Base-by-base conservation (phyloP, 192 early-diverging fungal genomes). In the Mortierella alpina region DNA sequence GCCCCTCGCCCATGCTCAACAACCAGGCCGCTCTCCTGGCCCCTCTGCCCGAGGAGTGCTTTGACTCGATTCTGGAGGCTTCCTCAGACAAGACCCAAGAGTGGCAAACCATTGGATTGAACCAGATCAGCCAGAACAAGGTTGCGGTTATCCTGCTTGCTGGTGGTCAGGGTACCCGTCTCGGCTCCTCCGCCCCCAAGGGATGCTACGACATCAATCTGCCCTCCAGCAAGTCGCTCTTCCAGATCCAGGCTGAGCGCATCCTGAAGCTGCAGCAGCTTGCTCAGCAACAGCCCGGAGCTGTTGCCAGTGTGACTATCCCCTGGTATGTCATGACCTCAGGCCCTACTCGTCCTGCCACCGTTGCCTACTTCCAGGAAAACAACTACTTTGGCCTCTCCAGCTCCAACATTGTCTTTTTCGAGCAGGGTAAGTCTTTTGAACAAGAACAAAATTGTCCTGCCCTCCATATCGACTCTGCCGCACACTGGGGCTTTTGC, bases 251-350 rank as follows among this genome's bases (percentile, higher is more conserved):
- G 86, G 97, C 93, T 15, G 93, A 97, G 86, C 93, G 97, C 58
- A 97, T 99, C 84, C 82, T 91, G 40, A 89, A 91, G 50, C 76
- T 99, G 66, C 95, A 99, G 84, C 82, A 90, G 56, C 61, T 96
- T 44, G 84, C 88, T 14, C 72, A 17, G 10, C 13, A 75, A 59
- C 63, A 51, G 22, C 59, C 83, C 46, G 74, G 76, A 51, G 70
- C 84, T n/a, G 51, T 67, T 8, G 71, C 31, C 31, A 31, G 86
- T 15, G 84, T 92, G 12, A 86, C 91, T 20, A 96, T 99, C 65
- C 96, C 97, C 11, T 99, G 97, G 97, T 97, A 97, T 82, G 91
- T 99, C 74, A 99, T 99, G 98, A 97, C 96, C 55, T 96, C 95
- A 51, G 97, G 94, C 11, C 98, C 98, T 17, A 99, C 98, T 22